These are phyloP conservation scores for Globisporangium takayamanum DNA, from an alignment of 352 stramenopile genomes.

Conservation along the genomic window DNA sequence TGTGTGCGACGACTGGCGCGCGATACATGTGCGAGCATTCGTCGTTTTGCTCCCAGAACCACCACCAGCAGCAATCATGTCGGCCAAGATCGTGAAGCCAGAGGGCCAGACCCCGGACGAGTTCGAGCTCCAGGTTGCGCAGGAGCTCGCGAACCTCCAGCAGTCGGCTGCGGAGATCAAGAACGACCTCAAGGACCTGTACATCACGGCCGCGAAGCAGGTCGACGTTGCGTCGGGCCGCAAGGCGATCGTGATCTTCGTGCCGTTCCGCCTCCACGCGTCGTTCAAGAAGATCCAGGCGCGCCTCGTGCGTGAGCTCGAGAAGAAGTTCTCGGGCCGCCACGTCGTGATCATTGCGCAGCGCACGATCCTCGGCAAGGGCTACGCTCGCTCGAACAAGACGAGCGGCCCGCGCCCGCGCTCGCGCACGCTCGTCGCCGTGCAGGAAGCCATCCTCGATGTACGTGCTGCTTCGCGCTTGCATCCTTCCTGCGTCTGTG, in stretches of 20 bases:
- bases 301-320: constrained; percentile 96
- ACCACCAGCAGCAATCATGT: constrained; percentile 43
- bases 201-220: constrained; percentile 99
- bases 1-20: background rate
- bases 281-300: constrained; percentile 99
- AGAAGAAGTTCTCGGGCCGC: constrained; percentile 99
- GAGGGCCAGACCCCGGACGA: constrained; percentile 80
- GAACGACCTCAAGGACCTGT: constrained; percentile 96
- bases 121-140: constrained; percentile 85
- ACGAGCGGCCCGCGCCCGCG: constrained; percentile 92
- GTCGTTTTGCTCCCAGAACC: constrained; percentile 48
- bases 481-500: background rate
- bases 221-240: constrained; percentile 92
- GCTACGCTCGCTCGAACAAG: constrained; percentile 93
- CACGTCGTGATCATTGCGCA: constrained; percentile 99
- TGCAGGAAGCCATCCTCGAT: constrained; percentile 99
- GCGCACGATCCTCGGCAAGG: constrained; percentile 98
- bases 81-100: constrained; percentile 85
- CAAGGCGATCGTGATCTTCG: constrained; percentile 99
- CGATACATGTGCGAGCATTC: constrained; percentile 10
- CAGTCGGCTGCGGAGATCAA: constrained; percentile 96
- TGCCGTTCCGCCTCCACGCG: constrained; percentile 97
- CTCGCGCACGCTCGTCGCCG: constrained; percentile 96
- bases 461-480: constrained; percentile 47
- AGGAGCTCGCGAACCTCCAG: constrained; percentile 87